Conservation (phyloP, 257 asterid species). For the Solanum raphanifolium region DNA sequence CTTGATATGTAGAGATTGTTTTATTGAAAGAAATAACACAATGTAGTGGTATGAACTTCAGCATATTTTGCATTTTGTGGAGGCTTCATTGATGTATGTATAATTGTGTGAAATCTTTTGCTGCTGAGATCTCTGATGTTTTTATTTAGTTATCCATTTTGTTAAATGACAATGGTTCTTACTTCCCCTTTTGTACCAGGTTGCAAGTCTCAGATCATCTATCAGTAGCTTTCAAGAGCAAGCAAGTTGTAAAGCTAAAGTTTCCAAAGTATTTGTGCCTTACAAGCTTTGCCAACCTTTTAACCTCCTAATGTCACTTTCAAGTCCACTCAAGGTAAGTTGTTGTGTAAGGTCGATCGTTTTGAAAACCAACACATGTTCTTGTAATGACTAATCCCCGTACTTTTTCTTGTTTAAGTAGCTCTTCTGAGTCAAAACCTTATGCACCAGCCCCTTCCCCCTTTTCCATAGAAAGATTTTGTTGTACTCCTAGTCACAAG, state of each 20-base stretch:
- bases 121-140: neutral
- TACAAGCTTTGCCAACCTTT: conserved; percentile 78
- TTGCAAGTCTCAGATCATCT: conserved; percentile 88
- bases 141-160: neutral
- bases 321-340: conserved; percentile 84
- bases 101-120: neutral
- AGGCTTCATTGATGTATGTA: neutral
- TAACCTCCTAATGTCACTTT: conserved; percentile 54
- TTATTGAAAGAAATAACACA: neutral
- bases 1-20: neutral
- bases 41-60: neutral
- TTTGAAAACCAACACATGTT: neutral
- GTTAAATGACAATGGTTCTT: neutral
- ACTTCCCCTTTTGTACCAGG: conserved; percentile 31
- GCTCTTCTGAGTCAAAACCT: neutral
- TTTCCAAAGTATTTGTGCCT: conserved; percentile 57
- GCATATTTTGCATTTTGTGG: neutral
- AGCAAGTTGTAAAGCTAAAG: conserved; percentile 77
- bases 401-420: neutral
- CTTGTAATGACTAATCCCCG: neutral
- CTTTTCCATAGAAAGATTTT: neutral
- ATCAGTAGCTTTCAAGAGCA: conserved; percentile 97
- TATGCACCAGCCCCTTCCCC: neutral
- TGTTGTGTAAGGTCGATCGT: neutral
- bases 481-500: neutral